Base-by-base conservation (phyloP, 2,329 filamentous ascomycete species). In the Pseudogymnoascus sp. region DNA sequence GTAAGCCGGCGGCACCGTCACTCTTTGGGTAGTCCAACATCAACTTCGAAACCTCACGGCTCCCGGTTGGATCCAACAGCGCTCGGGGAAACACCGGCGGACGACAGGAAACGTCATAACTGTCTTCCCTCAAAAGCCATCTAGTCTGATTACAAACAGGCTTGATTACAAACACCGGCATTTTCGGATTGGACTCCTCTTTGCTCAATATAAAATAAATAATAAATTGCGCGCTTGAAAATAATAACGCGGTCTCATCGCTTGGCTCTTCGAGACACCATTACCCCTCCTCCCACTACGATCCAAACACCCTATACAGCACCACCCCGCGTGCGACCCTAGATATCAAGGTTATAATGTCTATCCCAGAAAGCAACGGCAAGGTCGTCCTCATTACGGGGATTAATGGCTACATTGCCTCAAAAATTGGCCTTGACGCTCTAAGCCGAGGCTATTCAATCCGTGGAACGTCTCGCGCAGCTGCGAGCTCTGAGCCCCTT, bases 351-450 rank as follows among this genome's bases (percentile, higher is more conserved):
- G 43, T n/a, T 18, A 62, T 14, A 18, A 70, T 70, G 68, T 62
- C 67, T 33, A 58, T 68, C 33, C 60, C 67, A 59, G 22, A 37
- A 39, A 66, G 62, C 25, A 69, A 71, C 28, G 63, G 68, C 35
- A 65, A 70, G 43, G 68, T 67, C 4, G 64, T 71, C 6, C 66
- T 72, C 18, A 66, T 73, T 35, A 73, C 71, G 8, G 71, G 71
- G 4, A 69, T 69, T 57, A 71, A 71, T 61, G 71, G 72, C 36
- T 73, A 71, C 57, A 68, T 73, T 57, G 72, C 70, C 30, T 53
- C 43, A n/a, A 53, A 12, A 53, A 68, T 66, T 43, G 65, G 68
- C 6, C 62, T 71, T 2, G 68, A 70, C 6, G 59, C 66, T 9
- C 62, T 66, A 9, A 33, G 63, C 20, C 66, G 64, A 57, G 70